Percentiles rank a stretch among this genome's conserved stretches.
Evolutionary conservation across 768 basidiomycete species (phyloP).

Genomic region (Cystobasidium tubakii): DNA sequence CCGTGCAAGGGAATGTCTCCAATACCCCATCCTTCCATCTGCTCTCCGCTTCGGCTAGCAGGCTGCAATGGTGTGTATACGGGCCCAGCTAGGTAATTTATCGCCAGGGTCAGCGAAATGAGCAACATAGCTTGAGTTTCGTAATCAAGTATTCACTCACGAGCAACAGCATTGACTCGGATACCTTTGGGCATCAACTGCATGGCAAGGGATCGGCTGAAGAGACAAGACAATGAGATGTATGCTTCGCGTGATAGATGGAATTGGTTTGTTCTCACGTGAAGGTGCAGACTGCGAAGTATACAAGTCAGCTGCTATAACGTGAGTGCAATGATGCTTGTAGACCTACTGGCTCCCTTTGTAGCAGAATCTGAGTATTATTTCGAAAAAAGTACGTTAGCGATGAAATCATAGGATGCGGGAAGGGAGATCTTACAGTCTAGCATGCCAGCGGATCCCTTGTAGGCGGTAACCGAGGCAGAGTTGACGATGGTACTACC

Average conservation of each 20-base stretch:
- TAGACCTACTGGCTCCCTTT: conserved; percentile 55
- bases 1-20: conserved; percentile 55
- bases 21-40: conserved; percentile 58
- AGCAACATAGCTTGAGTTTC: too few species aligned
- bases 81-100: conserved; percentile 53
- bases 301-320: not conserved
- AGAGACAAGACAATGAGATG: conserved; percentile 53
- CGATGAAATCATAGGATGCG: too few species aligned
- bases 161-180: conserved; percentile 55
- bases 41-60: conserved; percentile 55
- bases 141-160: not conserved
- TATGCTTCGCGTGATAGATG: conserved; percentile 43
- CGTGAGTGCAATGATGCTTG: not conserved
- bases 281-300: conserved; percentile 23
- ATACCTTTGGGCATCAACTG: conserved; percentile 59
- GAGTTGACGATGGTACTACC: conserved; percentile 62
- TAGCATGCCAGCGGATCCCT: conserved; percentile 28
- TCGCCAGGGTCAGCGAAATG: conserved; percentile 9
- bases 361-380: conserved; percentile 58
- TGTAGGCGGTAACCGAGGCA: conserved; percentile 58
- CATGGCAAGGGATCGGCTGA: conserved; percentile 53
- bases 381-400: too few species aligned
- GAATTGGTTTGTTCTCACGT: not conserved
- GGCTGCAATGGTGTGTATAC: conserved; percentile 61
- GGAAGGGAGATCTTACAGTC: conserved; percentile 42